Evolutionary conservation across 192 early-diverging fungal genomes (phyloP).

Genomic region (Entophlyctis helioformis): DNA sequence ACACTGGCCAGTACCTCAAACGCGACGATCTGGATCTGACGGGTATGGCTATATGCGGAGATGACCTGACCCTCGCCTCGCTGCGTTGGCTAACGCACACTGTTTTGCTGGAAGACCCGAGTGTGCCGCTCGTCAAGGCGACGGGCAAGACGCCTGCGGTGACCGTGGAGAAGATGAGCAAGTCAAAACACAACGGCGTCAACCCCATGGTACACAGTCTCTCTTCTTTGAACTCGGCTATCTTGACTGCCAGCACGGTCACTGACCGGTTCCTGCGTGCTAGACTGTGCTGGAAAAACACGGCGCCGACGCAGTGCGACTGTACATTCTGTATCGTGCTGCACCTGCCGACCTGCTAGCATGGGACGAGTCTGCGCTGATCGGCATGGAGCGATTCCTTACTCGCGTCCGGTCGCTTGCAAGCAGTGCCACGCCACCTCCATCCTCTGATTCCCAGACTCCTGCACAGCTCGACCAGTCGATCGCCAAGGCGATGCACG

Average conservation of each 20-base stretch:
- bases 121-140: too few species aligned
- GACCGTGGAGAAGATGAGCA: slow-evolving; percentile 92
- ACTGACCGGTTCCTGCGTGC: not conserved
- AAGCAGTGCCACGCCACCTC: too few species aligned
- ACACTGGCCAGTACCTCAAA: slow-evolving; percentile 61
- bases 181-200: slow-evolving; percentile 91
- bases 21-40: slow-evolving; percentile 57
- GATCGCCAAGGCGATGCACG: slow-evolving; percentile 41
- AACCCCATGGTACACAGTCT: slow-evolving; percentile 66
- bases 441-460: too few species aligned
- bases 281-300: slow-evolving; percentile 39
- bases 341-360: slow-evolving; percentile 78
- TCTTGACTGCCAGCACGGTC: not conserved
- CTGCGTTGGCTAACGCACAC: too few species aligned
- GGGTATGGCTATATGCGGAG: slow-evolving; percentile 25
- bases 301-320: slow-evolving; percentile 74
- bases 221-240: slow-evolving; percentile 2
- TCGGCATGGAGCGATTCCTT: slow-evolving; percentile 87
- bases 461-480: too few species aligned
- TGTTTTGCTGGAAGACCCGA: too few species aligned
- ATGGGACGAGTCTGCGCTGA: slow-evolving; percentile 84
- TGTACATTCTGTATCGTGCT: slow-evolving; percentile 79
- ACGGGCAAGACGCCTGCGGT: too few species aligned
- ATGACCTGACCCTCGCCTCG: too few species aligned
- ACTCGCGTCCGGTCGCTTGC: slow-evolving; percentile 48